Percentiles rank a stretch among this genome's conserved stretches.
phyloP scores from a whole-genome alignment of 1,284 basidiomycete species.

The Fomitopsis schrenkii region DNA sequence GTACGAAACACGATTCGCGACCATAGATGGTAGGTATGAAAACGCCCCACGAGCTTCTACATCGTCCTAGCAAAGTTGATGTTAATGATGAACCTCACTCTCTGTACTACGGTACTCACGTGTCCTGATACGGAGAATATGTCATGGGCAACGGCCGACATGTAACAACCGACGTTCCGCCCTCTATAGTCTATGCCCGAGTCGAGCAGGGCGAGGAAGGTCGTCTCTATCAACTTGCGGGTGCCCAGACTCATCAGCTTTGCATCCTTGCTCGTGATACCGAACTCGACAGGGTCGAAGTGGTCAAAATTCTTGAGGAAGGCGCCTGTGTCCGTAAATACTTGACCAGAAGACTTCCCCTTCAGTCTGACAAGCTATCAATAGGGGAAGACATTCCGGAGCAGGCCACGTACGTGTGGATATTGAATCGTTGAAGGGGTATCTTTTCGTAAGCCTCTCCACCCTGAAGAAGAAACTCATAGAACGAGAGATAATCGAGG shows the following conservation, averaged over 20 bases:
- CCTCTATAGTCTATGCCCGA: slow-evolving; percentile 38
- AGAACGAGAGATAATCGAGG: slow-evolving; percentile 32
- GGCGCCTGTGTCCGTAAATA: slow-evolving; percentile 27
- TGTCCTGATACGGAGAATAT: slow-evolving; percentile 10
- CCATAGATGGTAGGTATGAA: slow-evolving; percentile 31
- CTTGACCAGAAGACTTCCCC: slow-evolving; percentile 22
- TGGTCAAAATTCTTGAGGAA: slow-evolving; percentile 35
- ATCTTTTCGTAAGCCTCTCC: slow-evolving; percentile 33
- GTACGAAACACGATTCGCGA: slow-evolving; percentile 46
- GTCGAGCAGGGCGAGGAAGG: slow-evolving; percentile 36
- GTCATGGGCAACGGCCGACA: slow-evolving; percentile 23
- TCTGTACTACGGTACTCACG: slow-evolving; percentile 3
- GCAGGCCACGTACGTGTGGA: slow-evolving; percentile 2
- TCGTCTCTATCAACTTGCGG: slow-evolving; percentile 34
- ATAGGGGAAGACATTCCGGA: background rate
- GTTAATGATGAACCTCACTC: no score
- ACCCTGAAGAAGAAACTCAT: slow-evolving; percentile 30
- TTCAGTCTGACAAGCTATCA: slow-evolving; percentile 16
- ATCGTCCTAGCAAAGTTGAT: slow-evolving; percentile 27
- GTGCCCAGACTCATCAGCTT: slow-evolving; percentile 30
- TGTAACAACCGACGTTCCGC: slow-evolving; percentile 35
- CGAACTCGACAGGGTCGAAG: slow-evolving; percentile 40
- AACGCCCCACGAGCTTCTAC: slow-evolving; percentile 34
- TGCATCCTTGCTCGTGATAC: slow-evolving; percentile 35
- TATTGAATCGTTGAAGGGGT: slow-evolving; percentile 28